Percentiles rank a stretch among this genome's conserved stretches.
Conservation (phyloP, 2,329 filamentous ascomycete genomes). For the Lizonia empirigonia region DNA sequence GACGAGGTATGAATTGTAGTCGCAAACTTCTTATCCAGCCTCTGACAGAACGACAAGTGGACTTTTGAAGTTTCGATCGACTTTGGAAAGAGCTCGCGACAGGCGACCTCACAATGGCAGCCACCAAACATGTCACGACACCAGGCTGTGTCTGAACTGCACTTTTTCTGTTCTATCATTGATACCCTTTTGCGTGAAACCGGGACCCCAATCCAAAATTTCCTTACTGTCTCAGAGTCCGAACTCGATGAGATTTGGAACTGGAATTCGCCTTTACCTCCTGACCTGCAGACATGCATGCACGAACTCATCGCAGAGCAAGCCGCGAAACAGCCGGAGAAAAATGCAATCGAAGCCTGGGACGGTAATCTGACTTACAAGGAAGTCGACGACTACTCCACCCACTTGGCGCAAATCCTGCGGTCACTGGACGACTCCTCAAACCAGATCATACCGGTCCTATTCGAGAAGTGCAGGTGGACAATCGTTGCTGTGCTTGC, state of each 20-base stretch:
- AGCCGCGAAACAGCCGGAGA: conserved; percentile 41
- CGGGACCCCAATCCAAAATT: conserved; percentile 19
- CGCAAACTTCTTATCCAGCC: background rate
- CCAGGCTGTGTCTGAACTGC: conserved; percentile 52
- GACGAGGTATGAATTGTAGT: conserved; percentile 33
- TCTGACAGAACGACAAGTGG: conserved; percentile 32
- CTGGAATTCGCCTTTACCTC: conserved; percentile 55
- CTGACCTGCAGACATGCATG: conserved; percentile 53
- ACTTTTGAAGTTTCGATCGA: conserved; percentile 34
- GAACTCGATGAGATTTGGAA: conserved; percentile 56
- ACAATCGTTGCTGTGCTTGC: conserved; percentile 48
- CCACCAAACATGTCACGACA: conserved; percentile 51
- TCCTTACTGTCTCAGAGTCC: conserved; percentile 33
- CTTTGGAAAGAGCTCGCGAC: conserved; percentile 34
- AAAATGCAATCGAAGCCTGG: conserved; percentile 48
- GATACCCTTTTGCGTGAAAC: conserved; percentile 43
- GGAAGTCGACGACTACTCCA: conserved; percentile 44
- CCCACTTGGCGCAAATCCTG: conserved; percentile 37
- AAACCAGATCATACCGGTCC: conserved; percentile 44
- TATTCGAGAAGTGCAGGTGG: conserved; percentile 51
- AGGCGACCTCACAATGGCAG: conserved; percentile 52
- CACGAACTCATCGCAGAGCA: conserved; percentile 54
- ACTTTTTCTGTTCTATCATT: conserved; percentile 48
- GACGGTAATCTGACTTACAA: conserved; percentile 45
- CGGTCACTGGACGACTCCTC: conserved; percentile 31